phyloP scores from a whole-genome alignment of 257 asterid genomes.

The Lantana camara region DNA sequence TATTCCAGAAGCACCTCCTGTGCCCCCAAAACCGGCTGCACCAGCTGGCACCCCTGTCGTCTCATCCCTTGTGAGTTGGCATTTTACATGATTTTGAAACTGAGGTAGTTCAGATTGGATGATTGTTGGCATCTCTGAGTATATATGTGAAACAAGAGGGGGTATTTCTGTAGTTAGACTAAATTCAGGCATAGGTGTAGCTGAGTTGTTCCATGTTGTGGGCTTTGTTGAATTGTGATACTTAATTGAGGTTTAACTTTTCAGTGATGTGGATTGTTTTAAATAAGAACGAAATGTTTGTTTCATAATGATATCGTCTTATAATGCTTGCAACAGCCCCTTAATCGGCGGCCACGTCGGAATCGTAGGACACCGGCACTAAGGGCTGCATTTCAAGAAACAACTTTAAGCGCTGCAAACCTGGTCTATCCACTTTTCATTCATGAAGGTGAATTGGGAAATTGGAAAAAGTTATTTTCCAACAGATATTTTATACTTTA shows the following conservation, averaged over 20 bases:
- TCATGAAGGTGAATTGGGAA: constrained; percentile 71
- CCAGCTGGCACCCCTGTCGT: constrained; percentile 79
- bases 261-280: not conserved
- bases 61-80: constrained; percentile 60
- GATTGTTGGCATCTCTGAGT: constrained; percentile 1
- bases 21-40: constrained; percentile 65
- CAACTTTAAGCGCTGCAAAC: constrained; percentile 84
- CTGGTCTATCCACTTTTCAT: constrained; percentile 96
- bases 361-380: constrained; percentile 73
- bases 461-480: not conserved
- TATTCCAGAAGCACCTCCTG: constrained; percentile 88
- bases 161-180: no score
- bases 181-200: no score
- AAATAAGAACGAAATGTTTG: no score
- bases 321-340: constrained; percentile 51
- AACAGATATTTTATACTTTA: not conserved
- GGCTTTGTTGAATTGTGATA: not conserved
- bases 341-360: constrained; percentile 81
- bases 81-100: not conserved
- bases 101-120: not conserved
- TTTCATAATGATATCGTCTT: not conserved
- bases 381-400: constrained; percentile 93
- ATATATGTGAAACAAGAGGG: not conserved
- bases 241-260: not conserved
- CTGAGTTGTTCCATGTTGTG: not conserved